phyloP scores from a whole-genome alignment of 1,284 basidiomycete species.

The Sporisorium graminicola region DNA sequence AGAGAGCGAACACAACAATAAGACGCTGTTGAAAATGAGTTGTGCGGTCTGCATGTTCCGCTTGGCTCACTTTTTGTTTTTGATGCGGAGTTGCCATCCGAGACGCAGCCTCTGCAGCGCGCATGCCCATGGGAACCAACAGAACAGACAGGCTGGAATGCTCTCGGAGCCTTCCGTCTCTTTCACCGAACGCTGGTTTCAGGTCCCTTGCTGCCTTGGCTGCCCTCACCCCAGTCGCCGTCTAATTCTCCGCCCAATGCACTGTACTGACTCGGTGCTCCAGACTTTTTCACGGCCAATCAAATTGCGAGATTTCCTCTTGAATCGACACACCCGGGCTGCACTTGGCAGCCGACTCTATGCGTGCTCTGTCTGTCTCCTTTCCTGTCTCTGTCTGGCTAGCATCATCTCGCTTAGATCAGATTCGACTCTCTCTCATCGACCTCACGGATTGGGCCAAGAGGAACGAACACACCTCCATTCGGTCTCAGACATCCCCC shows the following conservation, averaged over 20 bases:
- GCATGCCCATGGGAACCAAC: constrained; percentile 5
- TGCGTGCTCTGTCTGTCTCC: too few relatives aligned
- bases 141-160: background rate
- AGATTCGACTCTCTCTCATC: background rate
- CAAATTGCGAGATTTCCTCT: background rate
- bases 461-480: too few relatives aligned
- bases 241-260: background rate
- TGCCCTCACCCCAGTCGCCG: background rate
- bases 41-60: too few relatives aligned
- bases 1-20: too few relatives aligned
- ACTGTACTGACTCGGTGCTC: background rate
- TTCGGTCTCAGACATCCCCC: too few relatives aligned
- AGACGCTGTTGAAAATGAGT: too few relatives aligned
- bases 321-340: too few relatives aligned
- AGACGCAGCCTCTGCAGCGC: constrained; percentile 1
- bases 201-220: background rate
- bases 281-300: background rate
- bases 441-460: too few relatives aligned
- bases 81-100: constrained; percentile 1
- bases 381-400: too few relatives aligned
- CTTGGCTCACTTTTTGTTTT: too few relatives aligned
- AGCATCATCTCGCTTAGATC: constrained; percentile 9
- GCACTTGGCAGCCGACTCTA: too few relatives aligned
- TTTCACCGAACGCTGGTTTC: background rate
- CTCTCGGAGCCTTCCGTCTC: too few relatives aligned